Conservation (phyloP, 169 alveolate genomes). For the Eimeria maxima region DNA sequence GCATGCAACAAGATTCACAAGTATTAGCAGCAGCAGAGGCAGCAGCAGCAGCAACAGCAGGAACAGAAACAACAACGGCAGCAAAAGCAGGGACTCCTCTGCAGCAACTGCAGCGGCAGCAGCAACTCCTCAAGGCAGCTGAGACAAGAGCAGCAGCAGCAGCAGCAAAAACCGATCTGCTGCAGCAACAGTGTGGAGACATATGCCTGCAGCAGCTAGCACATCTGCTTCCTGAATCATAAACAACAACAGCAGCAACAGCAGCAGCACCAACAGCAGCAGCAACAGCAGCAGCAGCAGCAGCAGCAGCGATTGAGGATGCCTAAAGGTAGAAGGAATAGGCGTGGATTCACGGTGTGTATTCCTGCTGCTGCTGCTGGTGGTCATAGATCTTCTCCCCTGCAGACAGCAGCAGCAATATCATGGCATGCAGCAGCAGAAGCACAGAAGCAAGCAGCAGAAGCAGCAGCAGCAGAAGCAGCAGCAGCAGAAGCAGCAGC, state of each 20-base stretch:
- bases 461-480: too few species aligned
- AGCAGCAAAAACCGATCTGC: not conserved
- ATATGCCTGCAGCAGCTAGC: constrained; percentile 93
- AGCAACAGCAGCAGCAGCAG: not conserved
- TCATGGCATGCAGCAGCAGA: not conserved
- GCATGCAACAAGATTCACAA: not conserved
- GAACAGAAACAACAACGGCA: constrained; percentile 95
- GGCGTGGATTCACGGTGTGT: not conserved
- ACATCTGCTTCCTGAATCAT: constrained; percentile 92
- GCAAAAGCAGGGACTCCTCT: not conserved
- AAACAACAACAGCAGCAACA: not conserved
- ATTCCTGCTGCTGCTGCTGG: not conserved
- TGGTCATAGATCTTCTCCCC: not conserved
- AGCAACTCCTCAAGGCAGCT: not conserved
- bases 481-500: not conserved
- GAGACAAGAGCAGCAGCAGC: constrained; percentile 11
- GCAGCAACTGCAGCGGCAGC: constrained; percentile 29
- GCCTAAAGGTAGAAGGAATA: not conserved
- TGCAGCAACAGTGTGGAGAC: constrained; percentile 1
- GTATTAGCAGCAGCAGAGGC: constrained; percentile 76
- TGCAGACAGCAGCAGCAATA: not conserved
- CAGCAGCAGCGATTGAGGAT: not conserved
- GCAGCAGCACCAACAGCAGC: constrained; percentile 22
- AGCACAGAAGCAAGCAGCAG: not conserved
- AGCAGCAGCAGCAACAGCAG: constrained; percentile 96